A percentile compares a stretch with the other conserved stretches of the same genome.
Conservation (phyloP, 257 asterid genomes). For the Jacaranda mimosifolia region DNA sequence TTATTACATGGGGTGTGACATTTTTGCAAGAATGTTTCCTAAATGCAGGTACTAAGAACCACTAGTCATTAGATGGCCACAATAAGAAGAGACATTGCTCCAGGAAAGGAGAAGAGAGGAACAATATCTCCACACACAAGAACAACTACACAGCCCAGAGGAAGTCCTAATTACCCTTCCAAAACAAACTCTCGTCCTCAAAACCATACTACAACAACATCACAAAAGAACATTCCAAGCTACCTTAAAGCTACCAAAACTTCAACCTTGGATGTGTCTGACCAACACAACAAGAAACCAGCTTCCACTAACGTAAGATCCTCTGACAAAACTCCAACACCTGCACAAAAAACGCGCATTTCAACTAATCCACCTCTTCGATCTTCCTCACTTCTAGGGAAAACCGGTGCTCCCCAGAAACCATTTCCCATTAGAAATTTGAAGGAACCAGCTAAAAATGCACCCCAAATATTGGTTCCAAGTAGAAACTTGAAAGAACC, state of each 20-base stretch:
- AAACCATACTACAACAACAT: slow-evolving; percentile 39
- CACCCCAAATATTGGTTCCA: too few relatives aligned
- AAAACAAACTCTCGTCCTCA: slow-evolving; percentile 31
- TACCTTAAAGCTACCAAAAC: slow-evolving; percentile 50
- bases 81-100: slow-evolving; percentile 50
- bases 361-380: slow-evolving; percentile 46
- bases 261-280: slow-evolving; percentile 37
- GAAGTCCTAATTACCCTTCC: slow-evolving; percentile 40
- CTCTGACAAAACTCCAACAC: slow-evolving; percentile 52
- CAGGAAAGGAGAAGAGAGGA: slow-evolving; percentile 58
- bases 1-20: too few relatives aligned
- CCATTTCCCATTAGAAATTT: slow-evolving; percentile 28
- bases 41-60: slow-evolving; percentile 37
- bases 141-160: slow-evolving; percentile 28
- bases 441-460: background rate
- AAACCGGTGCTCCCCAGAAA: slow-evolving; percentile 41
- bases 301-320: slow-evolving; percentile 44
- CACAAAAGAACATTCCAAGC: slow-evolving; percentile 45
- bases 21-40: background rate
- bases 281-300: slow-evolving; percentile 49
- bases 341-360: slow-evolving; percentile 48
- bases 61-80: slow-evolving; percentile 62
- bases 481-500: too few relatives aligned
- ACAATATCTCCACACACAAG: slow-evolving; percentile 44
- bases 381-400: slow-evolving; percentile 49